Evolutionary conservation across 2,329 filamentous ascomycete genomes (phyloP), one percentile per base, ranked within the genome.

Genomic region (Talaromyces marneffei): DNA sequence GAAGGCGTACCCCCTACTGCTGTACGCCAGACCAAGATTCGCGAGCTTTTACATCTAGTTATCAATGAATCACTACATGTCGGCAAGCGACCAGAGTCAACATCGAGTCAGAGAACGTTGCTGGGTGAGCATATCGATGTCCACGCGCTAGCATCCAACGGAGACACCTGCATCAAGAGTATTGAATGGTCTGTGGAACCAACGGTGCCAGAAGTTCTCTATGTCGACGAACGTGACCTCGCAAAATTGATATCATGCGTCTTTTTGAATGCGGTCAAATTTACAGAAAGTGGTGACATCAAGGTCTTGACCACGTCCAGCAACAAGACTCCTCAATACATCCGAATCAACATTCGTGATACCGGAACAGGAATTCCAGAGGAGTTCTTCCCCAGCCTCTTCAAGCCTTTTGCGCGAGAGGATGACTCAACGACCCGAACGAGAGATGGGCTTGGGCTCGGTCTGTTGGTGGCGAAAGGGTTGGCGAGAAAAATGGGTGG

Each of bases 391-490:
- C 84, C 85, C 0, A 83, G 84, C 59, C 77, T 90, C 0, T 90
- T 90, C 76, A 87, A 87, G 65, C 83, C 87, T 1, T 90, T 89
- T 71, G 85, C 87, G 25, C 81, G 87, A 63, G 84, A 88, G 72
- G 87, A 90, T 70, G 82, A 85, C 56, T 88, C 87, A 1, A 83
- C 86, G 14, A 89, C 86, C 6, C 79, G 87, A 46, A 82, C 83
- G 63, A 87, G 83, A 69, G 87, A 90, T 71, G 87, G 87, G 0
- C 77, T 90, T 2, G 87, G 87, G 0, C 76, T 90, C 6, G 87
- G 87, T 29, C 75, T 90, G 10, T 80, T 90, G 68, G 87, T 90
- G n/a, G 87, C 87, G 0, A 90, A 89, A 72, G 87, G 87, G 3
- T 78, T 89, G 50, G 85, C 87, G 4, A 80, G 87, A 59, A 87